Evolutionary conservation across 2,329 filamentous ascomycete species (phyloP).

Genomic region (Penicillium frequentans): DNA sequence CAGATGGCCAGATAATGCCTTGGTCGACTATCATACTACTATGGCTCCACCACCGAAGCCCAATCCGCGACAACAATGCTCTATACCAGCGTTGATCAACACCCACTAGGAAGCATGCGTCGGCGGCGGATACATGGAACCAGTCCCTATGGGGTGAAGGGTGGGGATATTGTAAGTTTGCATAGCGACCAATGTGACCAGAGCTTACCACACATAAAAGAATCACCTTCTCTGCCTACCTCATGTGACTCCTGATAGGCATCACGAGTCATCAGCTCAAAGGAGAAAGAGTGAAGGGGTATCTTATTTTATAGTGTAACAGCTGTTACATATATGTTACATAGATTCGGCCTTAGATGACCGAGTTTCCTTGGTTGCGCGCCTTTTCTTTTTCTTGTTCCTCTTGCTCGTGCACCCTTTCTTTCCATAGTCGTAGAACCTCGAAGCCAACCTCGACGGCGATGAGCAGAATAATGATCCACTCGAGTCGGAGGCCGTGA

Average conservation of each 20-base stretch:
- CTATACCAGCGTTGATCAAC: no score
- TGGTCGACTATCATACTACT: no score
- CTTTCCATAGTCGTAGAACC: slow-evolving; percentile 69
- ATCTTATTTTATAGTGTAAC: slow-evolving; percentile 9
- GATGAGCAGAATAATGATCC: slow-evolving; percentile 94
- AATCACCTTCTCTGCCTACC: no score
- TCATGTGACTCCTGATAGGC: background rate
- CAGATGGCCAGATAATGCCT: no score
- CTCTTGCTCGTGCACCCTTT: slow-evolving; percentile 49
- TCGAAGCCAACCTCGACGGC: slow-evolving; percentile 90
- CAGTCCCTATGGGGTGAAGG: no score
- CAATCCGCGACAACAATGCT: no score
- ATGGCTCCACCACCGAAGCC: no score
- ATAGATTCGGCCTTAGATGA: background rate
- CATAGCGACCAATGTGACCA: no score
- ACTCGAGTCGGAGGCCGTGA: slow-evolving; percentile 83
- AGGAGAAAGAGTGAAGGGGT: slow-evolving; percentile 15
- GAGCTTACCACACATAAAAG: no score
- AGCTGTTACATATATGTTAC: background rate
- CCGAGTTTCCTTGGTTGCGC: slow-evolving; percentile 1
- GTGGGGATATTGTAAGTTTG: no score
- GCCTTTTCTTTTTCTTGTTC: slow-evolving; percentile 10
- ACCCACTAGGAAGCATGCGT: no score
- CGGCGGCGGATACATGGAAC: no score
- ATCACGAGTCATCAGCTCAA: slow-evolving; percentile 3